These are phyloP conservation scores for Letharia lupina DNA, from an alignment of 495 filamentous ascomycete genomes.

Conservation along the genomic window DNA sequence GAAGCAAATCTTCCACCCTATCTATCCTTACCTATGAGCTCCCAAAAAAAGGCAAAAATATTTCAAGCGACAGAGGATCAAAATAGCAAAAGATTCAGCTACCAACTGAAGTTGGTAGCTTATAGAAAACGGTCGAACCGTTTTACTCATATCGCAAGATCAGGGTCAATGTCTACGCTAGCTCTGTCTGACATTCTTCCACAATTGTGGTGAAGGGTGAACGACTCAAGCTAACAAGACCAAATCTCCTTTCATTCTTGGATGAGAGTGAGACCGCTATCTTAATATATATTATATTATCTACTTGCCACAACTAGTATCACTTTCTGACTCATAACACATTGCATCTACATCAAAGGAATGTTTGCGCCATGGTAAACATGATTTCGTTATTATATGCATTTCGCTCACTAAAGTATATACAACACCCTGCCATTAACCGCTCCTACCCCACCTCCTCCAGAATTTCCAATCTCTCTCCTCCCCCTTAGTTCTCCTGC, in stretches of 20 bases:
- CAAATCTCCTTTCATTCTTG: background rate
- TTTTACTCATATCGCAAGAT: background rate
- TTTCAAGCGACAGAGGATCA: background rate
- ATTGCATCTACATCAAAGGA: background rate
- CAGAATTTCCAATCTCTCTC: conserved; percentile 52
- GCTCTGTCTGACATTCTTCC: background rate
- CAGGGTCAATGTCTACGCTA: background rate
- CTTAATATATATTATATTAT: background rate
- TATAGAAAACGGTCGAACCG: background rate
- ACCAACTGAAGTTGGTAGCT: background rate
- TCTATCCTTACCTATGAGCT: too few relatives aligned
- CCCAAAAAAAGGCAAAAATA: background rate
- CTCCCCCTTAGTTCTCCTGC: conserved; percentile 41
- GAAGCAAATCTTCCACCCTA: too few relatives aligned
- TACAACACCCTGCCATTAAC: background rate
- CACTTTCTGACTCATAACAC: background rate
- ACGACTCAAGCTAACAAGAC: background rate
- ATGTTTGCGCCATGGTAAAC: background rate
- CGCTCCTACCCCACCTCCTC: conserved; percentile 36
- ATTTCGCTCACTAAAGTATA: background rate
- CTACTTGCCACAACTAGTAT: background rate
- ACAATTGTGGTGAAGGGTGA: background rate
- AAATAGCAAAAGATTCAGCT: background rate
- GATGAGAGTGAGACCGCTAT: background rate
- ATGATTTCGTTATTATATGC: background rate